phyloP scores from a whole-genome alignment of 2,329 filamentous ascomycete species.

The Phialophora chinensis region DNA sequence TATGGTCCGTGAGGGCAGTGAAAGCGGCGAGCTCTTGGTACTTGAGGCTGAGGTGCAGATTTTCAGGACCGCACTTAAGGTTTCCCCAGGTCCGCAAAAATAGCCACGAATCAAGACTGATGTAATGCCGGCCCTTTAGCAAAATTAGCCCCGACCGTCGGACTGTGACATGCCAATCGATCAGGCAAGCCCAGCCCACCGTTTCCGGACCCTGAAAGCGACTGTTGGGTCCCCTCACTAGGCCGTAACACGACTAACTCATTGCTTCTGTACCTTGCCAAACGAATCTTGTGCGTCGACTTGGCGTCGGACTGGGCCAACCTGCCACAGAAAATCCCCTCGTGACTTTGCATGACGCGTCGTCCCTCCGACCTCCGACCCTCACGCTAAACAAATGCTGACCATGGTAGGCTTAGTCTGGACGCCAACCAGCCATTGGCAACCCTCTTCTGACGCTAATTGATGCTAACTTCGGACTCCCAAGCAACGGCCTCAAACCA shows the following conservation, averaged over 20 bases:
- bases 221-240: constrained; percentile 5
- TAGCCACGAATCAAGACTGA: constrained; percentile 25
- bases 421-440: constrained; percentile 8
- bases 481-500: constrained; percentile 21
- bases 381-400: constrained; percentile 13
- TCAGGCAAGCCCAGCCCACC: constrained; percentile 1
- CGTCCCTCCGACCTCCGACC: constrained; percentile 30
- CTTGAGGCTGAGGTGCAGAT: constrained; percentile 25
- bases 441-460: background rate
- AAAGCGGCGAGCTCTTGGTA: constrained; percentile 1
- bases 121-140: background rate
- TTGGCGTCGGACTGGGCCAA: background rate
- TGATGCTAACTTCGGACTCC: constrained; percentile 32
- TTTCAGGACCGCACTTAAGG: constrained; percentile 11
- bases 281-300: constrained; percentile 3
- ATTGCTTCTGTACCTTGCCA: constrained; percentile 1
- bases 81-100: constrained; percentile 32
- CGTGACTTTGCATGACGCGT: constrained; percentile 27
- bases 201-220: background rate
- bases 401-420: background rate
- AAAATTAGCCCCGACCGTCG: constrained; percentile 19
- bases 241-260: constrained; percentile 5
- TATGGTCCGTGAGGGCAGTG: background rate
- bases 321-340: constrained; percentile 8
- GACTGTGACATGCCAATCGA: constrained; percentile 17